Evolutionary conservation across 352 stramenopile species (phyloP).

Genomic region (Phytophthora melonis): DNA sequence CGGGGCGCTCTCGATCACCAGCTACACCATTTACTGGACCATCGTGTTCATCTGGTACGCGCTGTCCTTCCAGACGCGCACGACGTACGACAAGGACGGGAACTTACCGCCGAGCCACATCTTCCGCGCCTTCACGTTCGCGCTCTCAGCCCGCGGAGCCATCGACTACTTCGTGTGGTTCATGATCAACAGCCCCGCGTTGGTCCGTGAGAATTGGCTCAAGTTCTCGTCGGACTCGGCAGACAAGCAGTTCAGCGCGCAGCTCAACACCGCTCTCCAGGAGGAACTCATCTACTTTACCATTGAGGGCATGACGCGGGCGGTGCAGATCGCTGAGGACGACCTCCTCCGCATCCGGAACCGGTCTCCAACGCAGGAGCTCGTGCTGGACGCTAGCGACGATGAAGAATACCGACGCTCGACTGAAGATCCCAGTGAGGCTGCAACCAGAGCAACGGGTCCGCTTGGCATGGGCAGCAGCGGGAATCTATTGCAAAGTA

Average conservation of each 20-base stretch:
- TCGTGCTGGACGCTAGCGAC: conserved; percentile 36
- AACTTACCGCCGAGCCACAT: conserved; percentile 54
- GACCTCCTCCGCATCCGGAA: conserved; percentile 58
- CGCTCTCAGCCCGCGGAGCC: conserved; percentile 67
- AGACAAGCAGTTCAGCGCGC: conserved; percentile 85
- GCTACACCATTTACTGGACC: conserved; percentile 87
- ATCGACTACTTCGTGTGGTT: conserved; percentile 91
- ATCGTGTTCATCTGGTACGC: conserved; percentile 86
- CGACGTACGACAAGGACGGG: conserved; percentile 47
- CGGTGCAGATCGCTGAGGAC: conserved; percentile 76
- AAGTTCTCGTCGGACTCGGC: conserved; percentile 79
- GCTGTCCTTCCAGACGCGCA: conserved; percentile 72
- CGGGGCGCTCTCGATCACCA: conserved; percentile 81
- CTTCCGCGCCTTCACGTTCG: conserved; percentile 79
- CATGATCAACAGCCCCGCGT: conserved; percentile 78
- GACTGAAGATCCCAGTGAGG: conserved; percentile 23
- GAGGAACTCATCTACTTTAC: conserved; percentile 92
- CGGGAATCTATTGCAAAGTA: conserved; percentile 27
- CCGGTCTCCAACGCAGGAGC: conserved; percentile 59
- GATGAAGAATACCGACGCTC: conserved; percentile 17
- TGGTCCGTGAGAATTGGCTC: conserved; percentile 74
- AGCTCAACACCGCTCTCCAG: conserved; percentile 89
- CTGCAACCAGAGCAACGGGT: conserved; percentile 38
- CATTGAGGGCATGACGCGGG: conserved; percentile 87
- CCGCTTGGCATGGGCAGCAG: conserved; percentile 12